Conservation (phyloP, 2,329 filamentous ascomycete genomes). For the Diaporthe australafricana region DNA sequence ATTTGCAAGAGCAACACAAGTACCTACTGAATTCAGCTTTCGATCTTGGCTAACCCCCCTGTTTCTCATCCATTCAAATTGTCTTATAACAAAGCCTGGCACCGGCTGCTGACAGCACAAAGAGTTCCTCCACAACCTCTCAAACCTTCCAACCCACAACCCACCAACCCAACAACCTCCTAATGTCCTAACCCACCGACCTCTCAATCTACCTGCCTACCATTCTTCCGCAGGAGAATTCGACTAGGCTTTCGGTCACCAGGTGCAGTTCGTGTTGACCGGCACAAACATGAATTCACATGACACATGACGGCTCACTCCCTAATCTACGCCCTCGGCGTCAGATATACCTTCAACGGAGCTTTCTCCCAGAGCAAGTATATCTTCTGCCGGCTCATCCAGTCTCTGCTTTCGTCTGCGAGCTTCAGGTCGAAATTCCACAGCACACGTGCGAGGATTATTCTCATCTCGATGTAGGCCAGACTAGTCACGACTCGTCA, state of each 20-base stretch:
- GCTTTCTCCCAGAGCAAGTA: conserved; percentile 46
- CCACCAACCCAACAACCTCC: neutral
- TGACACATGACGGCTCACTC: neutral
- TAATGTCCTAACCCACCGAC: too few relatives aligned
- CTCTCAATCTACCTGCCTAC: neutral
- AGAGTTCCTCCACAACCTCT: too few relatives aligned
- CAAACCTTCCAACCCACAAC: too few relatives aligned
- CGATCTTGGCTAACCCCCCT: too few relatives aligned
- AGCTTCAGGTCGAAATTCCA: conserved; percentile 49
- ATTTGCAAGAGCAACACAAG: too few relatives aligned
- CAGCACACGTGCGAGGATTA: conserved; percentile 48
- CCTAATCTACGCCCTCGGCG: conserved; percentile 12
- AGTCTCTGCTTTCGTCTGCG: conserved; percentile 42
- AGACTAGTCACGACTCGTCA: conserved; percentile 41
- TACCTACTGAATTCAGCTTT: too few relatives aligned
- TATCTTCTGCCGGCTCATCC: conserved; percentile 44
- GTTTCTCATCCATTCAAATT: too few relatives aligned
- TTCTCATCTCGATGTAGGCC: conserved; percentile 50
- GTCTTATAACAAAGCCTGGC: neutral
- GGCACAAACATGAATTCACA: too few relatives aligned
- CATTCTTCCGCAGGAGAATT: neutral
- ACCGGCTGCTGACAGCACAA: neutral
- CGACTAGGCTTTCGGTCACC: neutral
- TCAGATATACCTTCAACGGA: conserved; percentile 45
- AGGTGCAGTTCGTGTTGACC: too few relatives aligned